Evolutionary conservation across 768 basidiomycete genomes (phyloP).

Genomic region (Mrakia frigida): DNA sequence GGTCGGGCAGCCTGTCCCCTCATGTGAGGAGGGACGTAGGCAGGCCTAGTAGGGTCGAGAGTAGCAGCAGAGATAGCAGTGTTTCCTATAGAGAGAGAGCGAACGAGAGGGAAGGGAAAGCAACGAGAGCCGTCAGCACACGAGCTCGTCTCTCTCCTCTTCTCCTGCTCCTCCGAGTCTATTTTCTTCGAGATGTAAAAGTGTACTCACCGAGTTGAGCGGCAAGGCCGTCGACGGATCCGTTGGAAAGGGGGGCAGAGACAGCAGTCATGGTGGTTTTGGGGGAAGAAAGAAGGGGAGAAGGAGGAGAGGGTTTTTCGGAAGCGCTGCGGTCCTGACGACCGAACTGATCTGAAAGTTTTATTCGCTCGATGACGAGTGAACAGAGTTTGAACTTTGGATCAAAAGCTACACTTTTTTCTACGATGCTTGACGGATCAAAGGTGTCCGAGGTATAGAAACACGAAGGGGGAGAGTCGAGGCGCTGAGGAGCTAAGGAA

Average conservation of each 20-base stretch:
- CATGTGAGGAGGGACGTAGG: slow-evolving; percentile 47
- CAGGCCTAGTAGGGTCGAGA: slow-evolving; percentile 45
- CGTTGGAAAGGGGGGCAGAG: neutral
- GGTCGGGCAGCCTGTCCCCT: slow-evolving; percentile 37
- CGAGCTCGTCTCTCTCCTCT: neutral
- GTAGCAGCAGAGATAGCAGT: slow-evolving; percentile 18
- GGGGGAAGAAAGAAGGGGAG: neutral
- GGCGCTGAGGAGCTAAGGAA: too few relatives aligned
- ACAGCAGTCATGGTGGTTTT: slow-evolving; percentile 4
- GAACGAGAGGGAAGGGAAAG: neutral
- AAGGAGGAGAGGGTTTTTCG: neutral
- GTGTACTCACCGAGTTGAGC: slow-evolving; percentile 13
- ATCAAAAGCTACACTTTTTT: too few relatives aligned
- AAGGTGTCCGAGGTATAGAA: too few relatives aligned
- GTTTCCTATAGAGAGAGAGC: neutral
- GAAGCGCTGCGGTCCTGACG: too few relatives aligned
- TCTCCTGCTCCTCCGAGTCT: neutral
- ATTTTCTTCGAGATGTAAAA: neutral
- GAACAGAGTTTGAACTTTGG: too few relatives aligned
- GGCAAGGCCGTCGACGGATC: slow-evolving; percentile 14
- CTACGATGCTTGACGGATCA: too few relatives aligned
- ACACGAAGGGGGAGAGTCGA: too few relatives aligned
- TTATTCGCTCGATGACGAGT: too few relatives aligned
- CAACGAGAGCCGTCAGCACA: neutral
- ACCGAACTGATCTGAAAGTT: neutral